Base-by-base conservation (phyloP, 164 flowering plant genomes). In the Liriodendron chinense region DNA sequence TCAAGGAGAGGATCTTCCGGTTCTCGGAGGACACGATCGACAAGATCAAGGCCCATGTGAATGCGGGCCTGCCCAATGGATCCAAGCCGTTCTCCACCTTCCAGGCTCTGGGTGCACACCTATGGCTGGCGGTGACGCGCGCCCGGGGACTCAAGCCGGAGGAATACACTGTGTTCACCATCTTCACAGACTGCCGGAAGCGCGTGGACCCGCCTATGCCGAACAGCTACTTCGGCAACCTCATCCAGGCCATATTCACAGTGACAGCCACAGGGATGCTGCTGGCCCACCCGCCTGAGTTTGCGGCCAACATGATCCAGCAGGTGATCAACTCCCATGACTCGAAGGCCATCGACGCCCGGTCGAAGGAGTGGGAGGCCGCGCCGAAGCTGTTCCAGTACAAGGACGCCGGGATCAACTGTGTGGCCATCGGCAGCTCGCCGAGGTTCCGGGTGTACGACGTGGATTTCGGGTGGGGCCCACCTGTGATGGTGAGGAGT, bases 341-440 rank as follows among this genome's bases (percentile, higher is more conserved):
- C 63, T 81, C 91, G n/a, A 81, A 82, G 75, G 90, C 89, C 18
- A 95, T 95, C 56, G 81, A 86, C 0, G 80, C 65, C 0, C 80
- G 95, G 16, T 92, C 85, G 84, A 75, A 75, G 47, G 92, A 88
- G 75, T 95, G 93, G 93, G 99, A 95, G 83, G 77, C 28, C 0
- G 84, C 80, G 1, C 99, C 98, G 20, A 85, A 84, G 77, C 80
- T 95, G 21, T 93, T 90, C 75, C 80, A 88, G 79, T 95, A 73
- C 83, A 89, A 91, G 79, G 99, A 96, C 63, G 97, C 98, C 0
- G 99, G 99, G 2, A 83, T 83, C 47, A 96, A 96, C 83, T 90
- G 92, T 71, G 94, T 94, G 50, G 97, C 97, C 0, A 89, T 96
- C 2, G 98, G 97, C 56, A 92, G 97, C 84, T 96, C 98, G 75